Conservation (phyloP, 108 stramenopile genomes). For the Bacterosira constricta region DNA sequence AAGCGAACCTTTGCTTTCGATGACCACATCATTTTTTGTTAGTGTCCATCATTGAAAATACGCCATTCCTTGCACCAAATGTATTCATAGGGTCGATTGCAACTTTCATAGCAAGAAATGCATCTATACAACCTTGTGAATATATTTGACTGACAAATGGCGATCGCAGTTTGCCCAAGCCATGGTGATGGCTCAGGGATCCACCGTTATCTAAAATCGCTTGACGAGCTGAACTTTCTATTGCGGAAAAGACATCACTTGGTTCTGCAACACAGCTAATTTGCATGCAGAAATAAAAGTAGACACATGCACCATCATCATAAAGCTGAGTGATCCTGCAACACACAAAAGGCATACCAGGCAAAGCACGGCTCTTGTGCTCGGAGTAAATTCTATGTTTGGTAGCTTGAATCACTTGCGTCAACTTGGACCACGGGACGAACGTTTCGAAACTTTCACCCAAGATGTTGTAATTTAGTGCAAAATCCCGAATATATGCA, state of each 20-base stretch:
- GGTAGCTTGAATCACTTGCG: constrained; percentile 56
- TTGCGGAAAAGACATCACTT: constrained; percentile 60
- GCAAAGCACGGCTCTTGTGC: constrained; percentile 66
- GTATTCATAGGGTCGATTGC: constrained; percentile 74
- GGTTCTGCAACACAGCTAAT: constrained; percentile 67
- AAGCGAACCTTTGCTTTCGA: too few relatives aligned
- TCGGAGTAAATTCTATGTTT: constrained; percentile 72
- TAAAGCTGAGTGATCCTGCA: constrained; percentile 95
- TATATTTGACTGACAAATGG: constrained; percentile 57
- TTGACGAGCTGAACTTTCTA: constrained; percentile 85
- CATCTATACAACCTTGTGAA: constrained; percentile 46
- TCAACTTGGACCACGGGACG: constrained; percentile 87
- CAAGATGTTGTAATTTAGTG: constrained; percentile 84
- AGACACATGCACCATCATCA: constrained; percentile 92
- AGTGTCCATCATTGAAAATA: constrained; percentile 39
- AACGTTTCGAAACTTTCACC: constrained; percentile 96
- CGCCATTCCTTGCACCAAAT: constrained; percentile 84
- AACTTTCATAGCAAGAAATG: constrained; percentile 56
- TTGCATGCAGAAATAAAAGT: constrained; percentile 92
- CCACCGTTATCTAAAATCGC: constrained; percentile 89
- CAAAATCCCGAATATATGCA: constrained; percentile 96
- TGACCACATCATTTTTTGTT: not conserved
- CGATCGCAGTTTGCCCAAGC: constrained; percentile 88
- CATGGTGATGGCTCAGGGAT: constrained; percentile 94
- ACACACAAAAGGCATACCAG: constrained; percentile 82